phyloP scores from a whole-genome alignment of 129 eudicot species.

The Flaveria linearis region DNA sequence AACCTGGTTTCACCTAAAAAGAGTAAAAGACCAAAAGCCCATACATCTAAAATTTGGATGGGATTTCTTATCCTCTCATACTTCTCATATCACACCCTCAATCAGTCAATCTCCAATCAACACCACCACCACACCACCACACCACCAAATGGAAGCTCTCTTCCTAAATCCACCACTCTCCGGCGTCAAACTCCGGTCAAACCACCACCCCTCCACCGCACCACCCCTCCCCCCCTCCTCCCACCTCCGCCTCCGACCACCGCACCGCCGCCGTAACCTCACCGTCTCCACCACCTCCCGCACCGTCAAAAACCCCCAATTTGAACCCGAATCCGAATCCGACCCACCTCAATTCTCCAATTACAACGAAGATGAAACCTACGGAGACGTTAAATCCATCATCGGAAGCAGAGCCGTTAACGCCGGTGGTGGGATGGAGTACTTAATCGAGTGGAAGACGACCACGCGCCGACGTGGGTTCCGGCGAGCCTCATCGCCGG shows the following conservation, averaged over 20 bases:
- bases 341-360: conserved; percentile 43
- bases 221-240: conserved; percentile 32
- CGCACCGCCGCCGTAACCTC: conserved; percentile 27
- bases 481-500: conserved; percentile 64
- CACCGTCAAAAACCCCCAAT: conserved; percentile 44
- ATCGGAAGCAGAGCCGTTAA: conserved; percentile 75
- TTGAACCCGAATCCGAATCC: conserved; percentile 20
- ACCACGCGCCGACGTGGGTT: conserved; percentile 92
- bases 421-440: conserved; percentile 64
- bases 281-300: conserved; percentile 42
- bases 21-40: neutral
- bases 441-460: conserved; percentile 85
- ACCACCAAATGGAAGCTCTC: conserved; percentile 51
- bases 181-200: conserved; percentile 46
- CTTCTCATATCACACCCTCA: conserved; percentile 15
- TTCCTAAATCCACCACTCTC: conserved; percentile 53
- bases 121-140: neutral
- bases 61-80: conserved; percentile 57
- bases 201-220: conserved; percentile 35
- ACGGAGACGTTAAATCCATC: conserved; percentile 78
- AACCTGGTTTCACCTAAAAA: too few relatives aligned
- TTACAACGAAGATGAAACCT: conserved; percentile 70
- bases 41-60: conserved; percentile 30
- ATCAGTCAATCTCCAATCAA: conserved; percentile 5
- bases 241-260: conserved; percentile 31